A percentile compares a stretch with the other conserved stretches of the same genome.
Evolutionary conservation across 2,329 filamentous ascomycete genomes (phyloP).

Genomic region (Chaetomiaceae sp.): DNA sequence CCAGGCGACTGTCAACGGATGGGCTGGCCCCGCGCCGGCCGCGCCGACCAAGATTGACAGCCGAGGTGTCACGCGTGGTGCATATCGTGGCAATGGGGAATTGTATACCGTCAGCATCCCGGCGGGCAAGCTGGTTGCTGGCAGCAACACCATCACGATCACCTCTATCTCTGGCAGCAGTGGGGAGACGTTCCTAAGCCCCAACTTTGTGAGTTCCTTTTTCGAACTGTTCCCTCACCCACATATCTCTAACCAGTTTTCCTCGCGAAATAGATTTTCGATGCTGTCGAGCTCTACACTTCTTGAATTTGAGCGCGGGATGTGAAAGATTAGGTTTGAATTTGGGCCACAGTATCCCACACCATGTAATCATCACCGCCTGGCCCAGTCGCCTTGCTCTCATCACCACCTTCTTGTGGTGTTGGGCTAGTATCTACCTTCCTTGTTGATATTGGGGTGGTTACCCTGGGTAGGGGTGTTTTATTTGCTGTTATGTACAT

Average conservation of each 20-base stretch:
- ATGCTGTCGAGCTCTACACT: conserved; percentile 33
- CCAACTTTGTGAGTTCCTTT: conserved; percentile 45
- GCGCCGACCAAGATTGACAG: conserved; percentile 60
- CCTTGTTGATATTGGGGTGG: too few species aligned
- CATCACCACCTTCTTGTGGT: too few species aligned
- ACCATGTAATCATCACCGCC: too few species aligned
- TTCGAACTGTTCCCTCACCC: neutral
- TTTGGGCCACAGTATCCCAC: too few species aligned
- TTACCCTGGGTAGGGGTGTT: too few species aligned
- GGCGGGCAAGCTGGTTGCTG: conserved; percentile 52
- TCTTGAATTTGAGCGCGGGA: neutral
- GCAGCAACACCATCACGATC: conserved; percentile 60
- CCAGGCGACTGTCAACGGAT: conserved; percentile 52
- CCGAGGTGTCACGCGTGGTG: conserved; percentile 60
- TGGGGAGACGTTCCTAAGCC: conserved; percentile 50
- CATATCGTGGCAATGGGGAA: conserved; percentile 59
- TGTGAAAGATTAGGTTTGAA: too few species aligned
- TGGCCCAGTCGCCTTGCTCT: too few species aligned
- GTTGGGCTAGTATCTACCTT: too few species aligned
- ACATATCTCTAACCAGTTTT: neutral
- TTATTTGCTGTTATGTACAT: too few species aligned
- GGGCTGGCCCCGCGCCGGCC: conserved; percentile 41
- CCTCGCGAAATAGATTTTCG: conserved; percentile 21
- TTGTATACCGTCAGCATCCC: conserved; percentile 60
- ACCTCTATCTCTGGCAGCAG: conserved; percentile 54